These are phyloP conservation scores for Xylariaceae sp. DNA, from an alignment of 2,329 filamentous ascomycete species.

Conservation along the genomic window DNA sequence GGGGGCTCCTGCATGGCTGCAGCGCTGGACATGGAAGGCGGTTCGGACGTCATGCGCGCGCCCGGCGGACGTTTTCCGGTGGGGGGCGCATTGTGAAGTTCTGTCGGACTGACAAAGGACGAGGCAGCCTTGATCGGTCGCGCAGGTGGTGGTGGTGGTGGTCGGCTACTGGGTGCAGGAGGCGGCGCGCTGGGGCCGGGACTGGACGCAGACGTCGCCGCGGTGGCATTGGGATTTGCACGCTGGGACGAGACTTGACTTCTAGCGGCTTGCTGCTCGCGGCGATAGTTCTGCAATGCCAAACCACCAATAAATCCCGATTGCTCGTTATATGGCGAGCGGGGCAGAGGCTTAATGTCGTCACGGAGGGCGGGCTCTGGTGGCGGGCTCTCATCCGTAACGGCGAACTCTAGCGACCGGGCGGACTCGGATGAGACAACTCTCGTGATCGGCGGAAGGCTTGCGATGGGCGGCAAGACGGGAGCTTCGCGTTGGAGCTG, in stretches of 20 bases:
- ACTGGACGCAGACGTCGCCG: slow-evolving; percentile 7
- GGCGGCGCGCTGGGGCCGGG: slow-evolving; percentile 30
- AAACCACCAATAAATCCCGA: slow-evolving; percentile 55
- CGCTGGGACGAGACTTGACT: slow-evolving; percentile 21
- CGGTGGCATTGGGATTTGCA: slow-evolving; percentile 13
- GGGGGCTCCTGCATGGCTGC: slow-evolving; percentile 37
- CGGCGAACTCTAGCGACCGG: slow-evolving; percentile 19
- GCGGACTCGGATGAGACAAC: slow-evolving; percentile 43
- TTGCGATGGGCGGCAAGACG: slow-evolving; percentile 45
- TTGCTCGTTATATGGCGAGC: slow-evolving; percentile 36
- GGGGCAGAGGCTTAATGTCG: slow-evolving; percentile 30
- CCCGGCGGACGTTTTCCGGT: slow-evolving; percentile 44
- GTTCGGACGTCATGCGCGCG: slow-evolving; percentile 39
- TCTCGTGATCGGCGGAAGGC: slow-evolving; percentile 48
- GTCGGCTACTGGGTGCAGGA: slow-evolving; percentile 28
- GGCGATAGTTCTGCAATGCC: slow-evolving; percentile 50
- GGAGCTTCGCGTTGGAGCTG: slow-evolving; percentile 40
- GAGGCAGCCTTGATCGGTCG: slow-evolving; percentile 36
- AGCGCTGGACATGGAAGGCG: slow-evolving; percentile 31
- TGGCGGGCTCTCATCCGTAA: slow-evolving; percentile 3
- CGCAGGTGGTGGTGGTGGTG: slow-evolving; percentile 26
- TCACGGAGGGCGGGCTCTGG: slow-evolving; percentile 12
- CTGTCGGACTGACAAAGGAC: slow-evolving; percentile 50
- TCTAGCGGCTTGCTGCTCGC: slow-evolving; percentile 34
- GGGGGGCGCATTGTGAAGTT: slow-evolving; percentile 39